A percentile compares a stretch with the other conserved stretches of the same genome.
These are phyloP conservation scores for Triticum urartu DNA, from an alignment of 176 grass and related monocot genomes.

Conservation along the genomic window DNA sequence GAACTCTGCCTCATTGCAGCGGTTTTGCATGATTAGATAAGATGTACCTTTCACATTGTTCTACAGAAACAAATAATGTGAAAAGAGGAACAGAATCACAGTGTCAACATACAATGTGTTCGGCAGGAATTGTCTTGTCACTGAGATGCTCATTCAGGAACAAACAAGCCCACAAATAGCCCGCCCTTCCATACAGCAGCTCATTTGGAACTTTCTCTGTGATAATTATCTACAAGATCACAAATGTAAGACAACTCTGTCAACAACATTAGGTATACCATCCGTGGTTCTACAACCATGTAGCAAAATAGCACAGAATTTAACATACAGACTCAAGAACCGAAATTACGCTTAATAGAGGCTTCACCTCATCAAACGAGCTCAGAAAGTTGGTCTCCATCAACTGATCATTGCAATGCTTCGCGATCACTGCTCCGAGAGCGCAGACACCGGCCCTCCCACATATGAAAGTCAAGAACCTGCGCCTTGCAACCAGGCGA, in stretches of 20 bases:
- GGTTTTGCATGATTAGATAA: constrained; percentile 22
- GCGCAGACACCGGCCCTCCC: constrained; percentile 80
- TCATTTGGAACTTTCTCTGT: constrained; percentile 68
- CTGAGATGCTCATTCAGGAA: constrained; percentile 87
- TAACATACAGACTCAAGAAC: neutral
- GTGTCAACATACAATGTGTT: constrained; percentile 48
- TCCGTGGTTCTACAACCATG: neutral
- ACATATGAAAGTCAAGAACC: constrained; percentile 91
- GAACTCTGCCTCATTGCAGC: constrained; percentile 38
- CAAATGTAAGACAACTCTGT: neutral
- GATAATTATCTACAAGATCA: constrained; percentile 60
- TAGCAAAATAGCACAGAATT: neutral
- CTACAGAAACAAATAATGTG: neutral
- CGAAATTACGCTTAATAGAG: neutral
- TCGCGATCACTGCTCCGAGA: constrained; percentile 73
- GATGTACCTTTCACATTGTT: neutral
- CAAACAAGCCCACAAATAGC: constrained; percentile 91
- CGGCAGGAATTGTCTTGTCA: constrained; percentile 45
- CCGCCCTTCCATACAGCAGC: constrained; percentile 81
- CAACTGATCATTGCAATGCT: constrained; percentile 44
- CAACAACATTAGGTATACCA: neutral
- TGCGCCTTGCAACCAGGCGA: constrained; percentile 38
- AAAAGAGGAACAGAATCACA: constrained; percentile 1
- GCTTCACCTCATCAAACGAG: constrained; percentile 71
- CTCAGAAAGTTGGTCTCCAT: constrained; percentile 58